Evolutionary conservation across 495 filamentous ascomycete genomes (phyloP), one percentile per base, ranked within the genome.

Genomic region (Rostrohypoxylon terebratum): DNA sequence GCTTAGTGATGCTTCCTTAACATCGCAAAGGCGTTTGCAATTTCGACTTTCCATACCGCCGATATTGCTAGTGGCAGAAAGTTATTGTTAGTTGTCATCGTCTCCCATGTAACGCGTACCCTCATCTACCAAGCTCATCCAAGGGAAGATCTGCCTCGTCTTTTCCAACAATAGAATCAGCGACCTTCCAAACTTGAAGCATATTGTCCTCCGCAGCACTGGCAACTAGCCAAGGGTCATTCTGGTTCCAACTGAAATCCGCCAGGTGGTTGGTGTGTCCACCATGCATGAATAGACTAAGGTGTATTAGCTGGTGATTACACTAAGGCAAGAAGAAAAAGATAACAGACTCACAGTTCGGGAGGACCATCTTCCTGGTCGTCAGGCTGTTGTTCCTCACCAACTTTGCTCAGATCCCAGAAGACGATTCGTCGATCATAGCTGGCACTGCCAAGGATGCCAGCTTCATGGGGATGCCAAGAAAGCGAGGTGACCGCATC

Each of bases 181-280:
- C 90, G n/a, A 96, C 92, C 78, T 94, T 94, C 95, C 96, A 98
- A 69, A 97, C 91, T 80, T 98, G 94, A 42, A 99, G 87, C 65
- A 98, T 84, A 72, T 99, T 99, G 82, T 99, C 96, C 76, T 99
- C 96, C 1, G 96, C 95, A 10, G 95, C 94, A 54, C 92, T 95
- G 75, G 92, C 93, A 62, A 98, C 90, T 31, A 97, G 88, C 96
- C 96, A 99, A 11, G 94, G 94, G 75, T 97, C 92, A 74, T 94
- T 97, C 66, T 90, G 87, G 78, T 98, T 99, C 94, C 95, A 99
- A 83, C 90, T 94, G 74, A 99, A 98, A 80, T 99, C 96, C 9
- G 92, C 92, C 44, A 99, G 90, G 61, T 94, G 91, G 78, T 97
- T 97, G 14, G 95, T 99, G 82, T 98, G 96, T 21, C 96, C 96